Base-by-base conservation (phyloP, 2,329 filamentous ascomycete species). In the Ambrosiella cleistominuta region DNA sequence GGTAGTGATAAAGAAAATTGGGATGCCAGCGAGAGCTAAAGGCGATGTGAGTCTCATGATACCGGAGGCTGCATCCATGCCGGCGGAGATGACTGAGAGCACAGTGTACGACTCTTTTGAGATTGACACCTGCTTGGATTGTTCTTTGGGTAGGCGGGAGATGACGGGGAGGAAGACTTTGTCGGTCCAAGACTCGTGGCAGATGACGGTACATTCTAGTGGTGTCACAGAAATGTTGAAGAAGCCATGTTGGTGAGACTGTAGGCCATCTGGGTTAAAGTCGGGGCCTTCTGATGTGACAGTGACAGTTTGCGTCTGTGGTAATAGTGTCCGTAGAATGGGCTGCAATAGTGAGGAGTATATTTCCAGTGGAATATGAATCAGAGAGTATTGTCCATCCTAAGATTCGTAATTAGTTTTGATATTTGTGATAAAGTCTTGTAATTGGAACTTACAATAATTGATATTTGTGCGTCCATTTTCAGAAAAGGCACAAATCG, bases 1-100 rank as follows among this genome's bases (percentile, higher is more conserved):
- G 38, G 89, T 96, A 2, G 91, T 96, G 68, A 96, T 95, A 77
- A 97, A 97, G 75, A 97, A 96, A 66, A 98, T 95, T 57, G 91
- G 87, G 56, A 97, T 93, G 64, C 88, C 88, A 54, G 91, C 91
- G 67, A 96, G 77, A 36, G 93, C 91, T 38, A 97, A 76, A 4
- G 91, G 93, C 57, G 84, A 90, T 7, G 90, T 96, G 62, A 98
- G 71, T 66, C 97, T 91, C 64, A 96, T 80, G 6, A 98, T 91
- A 58, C 90, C 81, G 64, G 90, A 88, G 6, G 89, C 90, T 8
- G 91, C 90, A 67, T 96, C 90, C 64, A 95, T 82, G 7, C 90
- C 89, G 64, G 90, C 86, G 62, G 87, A 89, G 62, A 88, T 88
- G 61, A 98, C 88, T 62, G 89, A 88, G 68, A 97, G 87, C 39